Evolutionary conservation across 768 basidiomycete genomes (phyloP), one percentile per base, ranked within the genome.

Genomic region (Xerocomellus amylosporus): DNA sequence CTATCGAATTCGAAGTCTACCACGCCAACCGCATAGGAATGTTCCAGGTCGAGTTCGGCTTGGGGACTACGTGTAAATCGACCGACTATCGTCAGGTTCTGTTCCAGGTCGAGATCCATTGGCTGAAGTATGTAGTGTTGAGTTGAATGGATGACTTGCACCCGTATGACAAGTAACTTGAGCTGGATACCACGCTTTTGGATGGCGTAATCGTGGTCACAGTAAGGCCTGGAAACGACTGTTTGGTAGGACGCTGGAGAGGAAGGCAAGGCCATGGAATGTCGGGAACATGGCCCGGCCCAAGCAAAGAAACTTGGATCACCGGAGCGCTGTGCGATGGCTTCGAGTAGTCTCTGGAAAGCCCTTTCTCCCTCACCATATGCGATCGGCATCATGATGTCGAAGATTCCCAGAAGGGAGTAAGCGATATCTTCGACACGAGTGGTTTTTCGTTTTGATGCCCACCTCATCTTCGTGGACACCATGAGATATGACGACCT

Each of bases 251-350:
- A 60, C 1, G 59, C 59, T 10, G 59, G 58, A 13, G 59, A 60
- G 24, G 41, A 26, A 15, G 59, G 58, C 8, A 60, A 13, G 2
- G 45, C 58, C 36, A 49, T 12, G 45, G 58, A 53, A 34, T 48
- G 28, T 33, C 40, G 33, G 22, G 59, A 60, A 30, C 24, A 48
- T 6, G 51, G 42, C 9, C 59, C 58, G 1, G 47, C 45, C 51
- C 57, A 59, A 9, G 58, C 58, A 49, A 59, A 58, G 40, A 59
- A 48, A 14, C 17, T 58, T n/a, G 58, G 50, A n/a, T 59, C 58
- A 7, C 48, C 46, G 9, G 58, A 53, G 10, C 45, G 46, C 7
- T 59, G 50, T 37, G 58, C 57, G 39, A 59, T 59, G 22, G 46
- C 53, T 24, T 60, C 58, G 14, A 60, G 39, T 0, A 60, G 41